These are phyloP conservation scores for Aspergillus pseudoviridinutans DNA, from an alignment of 2,329 filamentous ascomycete genomes.

Conservation along the genomic window DNA sequence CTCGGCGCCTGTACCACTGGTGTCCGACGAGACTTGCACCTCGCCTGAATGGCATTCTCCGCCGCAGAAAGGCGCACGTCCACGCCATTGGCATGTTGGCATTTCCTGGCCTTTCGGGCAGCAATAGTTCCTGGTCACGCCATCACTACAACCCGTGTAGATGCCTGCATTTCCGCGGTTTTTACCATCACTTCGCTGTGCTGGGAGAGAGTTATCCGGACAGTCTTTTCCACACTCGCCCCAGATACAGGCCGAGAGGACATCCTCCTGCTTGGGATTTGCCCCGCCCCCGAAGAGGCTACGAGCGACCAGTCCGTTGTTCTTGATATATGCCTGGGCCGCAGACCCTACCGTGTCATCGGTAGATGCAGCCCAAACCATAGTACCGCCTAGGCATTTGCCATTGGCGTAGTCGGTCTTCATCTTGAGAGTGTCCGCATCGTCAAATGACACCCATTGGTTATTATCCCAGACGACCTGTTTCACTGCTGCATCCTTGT, in stretches of 20 bases:
- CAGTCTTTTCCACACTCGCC: neutral
- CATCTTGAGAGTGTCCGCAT: constrained; percentile 31
- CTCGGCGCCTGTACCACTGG: neutral
- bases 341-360: neutral
- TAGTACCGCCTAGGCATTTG: constrained; percentile 24
- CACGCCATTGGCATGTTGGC: neutral
- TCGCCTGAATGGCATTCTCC: neutral
- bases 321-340: neutral
- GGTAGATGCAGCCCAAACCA: constrained; percentile 14
- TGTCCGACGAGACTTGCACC: neutral
- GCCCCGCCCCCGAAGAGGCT: neutral
- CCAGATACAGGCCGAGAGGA: neutral
- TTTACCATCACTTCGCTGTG: neutral
- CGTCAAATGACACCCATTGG: constrained; percentile 45
- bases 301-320: neutral
- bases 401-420: constrained; percentile 33
- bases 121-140: neutral
- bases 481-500: constrained; percentile 30
- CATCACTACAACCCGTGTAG: neutral
- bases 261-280: neutral
- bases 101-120: neutral
- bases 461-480: constrained; percentile 32
- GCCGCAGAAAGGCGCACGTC: neutral
- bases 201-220: neutral
- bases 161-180: neutral